These are phyloP conservation scores for Mimosa bimucronata DNA, from an alignment of 306 rosid species.

Conservation along the genomic window DNA sequence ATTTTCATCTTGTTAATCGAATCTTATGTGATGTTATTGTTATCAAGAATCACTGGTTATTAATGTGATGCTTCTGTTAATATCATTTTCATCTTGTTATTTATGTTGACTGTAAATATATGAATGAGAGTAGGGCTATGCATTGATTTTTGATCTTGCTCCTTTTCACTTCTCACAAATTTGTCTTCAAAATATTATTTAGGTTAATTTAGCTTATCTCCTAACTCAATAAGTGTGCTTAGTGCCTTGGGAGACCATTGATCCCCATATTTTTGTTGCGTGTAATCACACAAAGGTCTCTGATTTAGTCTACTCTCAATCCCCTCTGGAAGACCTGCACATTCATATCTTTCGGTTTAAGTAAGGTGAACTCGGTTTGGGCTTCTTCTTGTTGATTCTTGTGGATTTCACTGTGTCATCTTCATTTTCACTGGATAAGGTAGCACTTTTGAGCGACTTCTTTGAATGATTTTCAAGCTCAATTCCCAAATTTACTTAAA, in stretches of 20 bases:
- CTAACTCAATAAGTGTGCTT: not conserved
- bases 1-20: conserved; percentile 13
- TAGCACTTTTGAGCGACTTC: no score
- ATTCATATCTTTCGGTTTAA: no score
- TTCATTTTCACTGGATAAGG: no score
- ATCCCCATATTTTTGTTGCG: no score
- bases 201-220: not conserved
- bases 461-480: no score
- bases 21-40: not conserved
- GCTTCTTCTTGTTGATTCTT: no score
- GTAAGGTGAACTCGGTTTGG: no score
- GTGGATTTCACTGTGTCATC: no score
- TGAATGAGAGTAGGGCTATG: not conserved
- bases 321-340: no score
- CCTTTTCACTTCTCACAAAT: not conserved
- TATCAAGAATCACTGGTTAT: not conserved
- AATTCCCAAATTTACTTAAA: no score
- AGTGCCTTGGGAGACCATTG: not conserved
- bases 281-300: no score
- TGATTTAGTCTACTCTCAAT: no score
- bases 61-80: conserved; percentile 9
- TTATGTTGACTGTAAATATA: not conserved
- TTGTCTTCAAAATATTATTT: not conserved
- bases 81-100: not conserved
- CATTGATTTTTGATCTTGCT: not conserved